A percentile compares a stretch with the other conserved stretches of the same genome.
These are phyloP conservation scores for Backusella macrospora DNA, from an alignment of 192 early-diverging fungal species.

Conservation along the genomic window DNA sequence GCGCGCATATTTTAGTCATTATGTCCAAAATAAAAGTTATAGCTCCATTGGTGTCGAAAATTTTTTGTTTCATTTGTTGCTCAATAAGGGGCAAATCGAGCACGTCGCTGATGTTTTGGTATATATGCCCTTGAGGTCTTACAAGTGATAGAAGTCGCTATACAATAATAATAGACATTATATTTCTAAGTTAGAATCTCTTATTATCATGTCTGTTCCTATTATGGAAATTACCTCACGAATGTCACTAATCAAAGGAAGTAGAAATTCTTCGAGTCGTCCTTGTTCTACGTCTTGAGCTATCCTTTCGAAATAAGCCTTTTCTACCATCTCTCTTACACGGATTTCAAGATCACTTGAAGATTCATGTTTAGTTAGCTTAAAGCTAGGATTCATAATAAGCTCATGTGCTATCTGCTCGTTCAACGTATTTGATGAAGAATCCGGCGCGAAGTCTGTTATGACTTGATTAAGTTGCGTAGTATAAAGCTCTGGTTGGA, in stretches of 20 bases:
- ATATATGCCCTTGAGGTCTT: constrained; percentile 52
- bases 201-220: background rate
- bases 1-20: constrained; percentile 78
- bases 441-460: constrained; percentile 39
- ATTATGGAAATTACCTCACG: constrained; percentile 49
- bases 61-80: constrained; percentile 62
- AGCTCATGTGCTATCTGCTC: constrained; percentile 79
- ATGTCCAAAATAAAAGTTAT: constrained; percentile 52
- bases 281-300: constrained; percentile 59
- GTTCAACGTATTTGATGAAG: constrained; percentile 50
- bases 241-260: constrained; percentile 58
- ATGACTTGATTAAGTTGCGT: constrained; percentile 44
- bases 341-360: constrained; percentile 51
- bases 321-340: constrained; percentile 61
- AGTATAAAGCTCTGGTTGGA: background rate
- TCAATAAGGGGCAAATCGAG: constrained; percentile 70
- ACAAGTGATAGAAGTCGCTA: constrained; percentile 71
- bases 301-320: constrained; percentile 74
- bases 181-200: too few relatives aligned
- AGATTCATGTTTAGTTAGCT: constrained; percentile 46
- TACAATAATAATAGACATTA: background rate
- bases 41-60: constrained; percentile 55
- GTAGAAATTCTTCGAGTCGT: constrained; percentile 50
- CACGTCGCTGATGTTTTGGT: constrained; percentile 59
- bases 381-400: constrained; percentile 73